Percentiles rank a stretch among this genome's conserved stretches.
These are phyloP conservation scores for Phalaenopsis hybrid DNA, from an alignment of 116 monocot genomes.

Conservation along the genomic window DNA sequence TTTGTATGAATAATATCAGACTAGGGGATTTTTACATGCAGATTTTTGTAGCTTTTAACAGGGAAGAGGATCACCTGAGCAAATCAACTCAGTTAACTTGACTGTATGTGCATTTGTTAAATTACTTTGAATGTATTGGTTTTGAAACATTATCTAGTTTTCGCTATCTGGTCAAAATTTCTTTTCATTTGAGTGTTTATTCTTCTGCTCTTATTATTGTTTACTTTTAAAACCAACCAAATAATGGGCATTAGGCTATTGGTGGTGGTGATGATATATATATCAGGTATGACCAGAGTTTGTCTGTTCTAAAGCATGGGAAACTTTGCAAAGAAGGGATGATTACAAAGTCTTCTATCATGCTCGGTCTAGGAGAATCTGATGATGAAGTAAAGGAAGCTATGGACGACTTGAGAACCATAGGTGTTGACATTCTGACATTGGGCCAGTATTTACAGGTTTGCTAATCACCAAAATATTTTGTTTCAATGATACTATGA, in stretches of 20 bases:
- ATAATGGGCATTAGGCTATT: too few species aligned
- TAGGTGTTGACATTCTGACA: slow-evolving; percentile 89
- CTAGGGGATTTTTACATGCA: too few species aligned
- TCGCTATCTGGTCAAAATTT: not conserved
- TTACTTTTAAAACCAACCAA: not conserved
- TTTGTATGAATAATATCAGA: too few species aligned
- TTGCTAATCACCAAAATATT: slow-evolving; percentile 3
- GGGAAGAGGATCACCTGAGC: too few species aligned
- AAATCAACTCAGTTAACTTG: not conserved
- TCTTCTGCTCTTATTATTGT: not conserved
- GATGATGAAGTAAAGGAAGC: slow-evolving; percentile 87
- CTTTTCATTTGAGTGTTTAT: not conserved
- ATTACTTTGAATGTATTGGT: not conserved
- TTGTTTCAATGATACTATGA: not conserved
- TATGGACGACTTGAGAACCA: slow-evolving; percentile 73
- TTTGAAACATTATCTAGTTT: not conserved
- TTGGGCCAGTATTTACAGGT: slow-evolving; percentile 95
- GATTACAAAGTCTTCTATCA: slow-evolving; percentile 92
- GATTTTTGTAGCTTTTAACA: too few species aligned
- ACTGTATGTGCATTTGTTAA: not conserved
- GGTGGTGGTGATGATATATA: not conserved
- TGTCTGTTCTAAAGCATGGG: slow-evolving; percentile 78
- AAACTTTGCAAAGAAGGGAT: slow-evolving; percentile 71
- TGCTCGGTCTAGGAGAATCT: slow-evolving; percentile 90
- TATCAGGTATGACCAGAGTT: slow-evolving; percentile 76